Percentiles rank a stretch among this genome's conserved stretches.
These are phyloP conservation scores for Aspergillus ibericus DNA, from an alignment of 2,329 filamentous ascomycete genomes.

Conservation along the genomic window DNA sequence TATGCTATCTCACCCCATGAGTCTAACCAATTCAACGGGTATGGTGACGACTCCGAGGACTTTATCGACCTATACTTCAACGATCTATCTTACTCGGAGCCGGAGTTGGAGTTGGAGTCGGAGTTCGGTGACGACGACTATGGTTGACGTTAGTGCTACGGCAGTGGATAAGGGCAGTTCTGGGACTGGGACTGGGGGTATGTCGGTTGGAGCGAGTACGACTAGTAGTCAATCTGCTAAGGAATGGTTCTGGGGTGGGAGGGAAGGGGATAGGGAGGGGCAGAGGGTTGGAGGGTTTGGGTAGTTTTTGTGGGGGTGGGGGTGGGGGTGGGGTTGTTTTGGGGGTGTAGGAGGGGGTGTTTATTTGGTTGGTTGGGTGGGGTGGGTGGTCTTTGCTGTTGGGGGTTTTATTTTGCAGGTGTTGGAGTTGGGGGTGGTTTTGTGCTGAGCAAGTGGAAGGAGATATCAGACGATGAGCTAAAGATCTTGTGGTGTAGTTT, in stretches of 20 bases:
- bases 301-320: too few species aligned
- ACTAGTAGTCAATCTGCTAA: not conserved
- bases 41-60: too few species aligned
- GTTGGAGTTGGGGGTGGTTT: not conserved
- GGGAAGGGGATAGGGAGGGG: too few species aligned
- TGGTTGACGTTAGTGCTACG: not conserved
- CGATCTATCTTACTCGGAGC: not conserved
- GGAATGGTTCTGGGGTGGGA: too few species aligned
- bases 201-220: not conserved
- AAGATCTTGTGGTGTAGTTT: not conserved
- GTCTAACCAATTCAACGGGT: not conserved
- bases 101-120: too few species aligned
- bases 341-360: too few species aligned
- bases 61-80: not conserved
- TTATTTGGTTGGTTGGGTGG: too few species aligned
- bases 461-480: too few species aligned
- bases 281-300: not conserved
- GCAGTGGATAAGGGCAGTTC: not conserved
- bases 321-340: too few species aligned
- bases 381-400: too few species aligned
- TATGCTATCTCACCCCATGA: not conserved
- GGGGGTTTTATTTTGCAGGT: not conserved
- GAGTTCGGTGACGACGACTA: not conserved
- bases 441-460: not conserved
- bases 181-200: not conserved